Evolutionary conservation across 495 filamentous ascomycete genomes (phyloP), one percentile per base, ranked within the genome.

Genomic region (Paragyromitra xinjiangensis): DNA sequence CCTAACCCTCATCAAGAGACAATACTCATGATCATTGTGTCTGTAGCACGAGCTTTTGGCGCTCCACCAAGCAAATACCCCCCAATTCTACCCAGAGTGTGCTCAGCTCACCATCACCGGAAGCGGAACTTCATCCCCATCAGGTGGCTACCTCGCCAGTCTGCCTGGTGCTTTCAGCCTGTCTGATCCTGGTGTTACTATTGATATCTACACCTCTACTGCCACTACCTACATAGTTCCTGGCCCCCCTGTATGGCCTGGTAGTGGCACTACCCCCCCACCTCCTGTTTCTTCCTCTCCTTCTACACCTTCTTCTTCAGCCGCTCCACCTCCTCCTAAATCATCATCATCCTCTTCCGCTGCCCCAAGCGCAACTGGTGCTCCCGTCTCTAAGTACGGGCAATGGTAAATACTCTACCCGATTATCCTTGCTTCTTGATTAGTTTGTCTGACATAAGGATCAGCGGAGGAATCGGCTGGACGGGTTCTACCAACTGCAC

Each of bases 1-100:
- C 26, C 24, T n/a, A 40, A 14, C 8, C 14, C 12, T 0, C 45
- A 50, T 45, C 29, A 39, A 39, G 42, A 40, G 14, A 8, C 34
- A 42, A 22, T 12, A 40, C 39, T 45, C 6, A 59, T 63, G 3
- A 19, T 70, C 1, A 62, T 50, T 14, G n/a, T 3, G 7, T n/a
- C 26, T 55, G 8, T 64, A 77, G 73, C 88, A 90, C 83, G 88
- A 90, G 82, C 79, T 89, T 71, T 83, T 90, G 51, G 88, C 88
- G 42, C 87, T 89, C 22, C 88, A 90, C 79, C 88, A 89, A 80
- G 86, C 87, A 51, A 88, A 89, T 79, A 85, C 87, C 6, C 88
- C 88, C 0, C 88, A 90, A 81, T 90, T 88, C 81, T 90, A 90
- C 83, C 86, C 88, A 66, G 88, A 90, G 82, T 90, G 88, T 71